Conservation (phyloP, 169 alveolate genomes). For the Pseudocohnilembus persalinus region DNA sequence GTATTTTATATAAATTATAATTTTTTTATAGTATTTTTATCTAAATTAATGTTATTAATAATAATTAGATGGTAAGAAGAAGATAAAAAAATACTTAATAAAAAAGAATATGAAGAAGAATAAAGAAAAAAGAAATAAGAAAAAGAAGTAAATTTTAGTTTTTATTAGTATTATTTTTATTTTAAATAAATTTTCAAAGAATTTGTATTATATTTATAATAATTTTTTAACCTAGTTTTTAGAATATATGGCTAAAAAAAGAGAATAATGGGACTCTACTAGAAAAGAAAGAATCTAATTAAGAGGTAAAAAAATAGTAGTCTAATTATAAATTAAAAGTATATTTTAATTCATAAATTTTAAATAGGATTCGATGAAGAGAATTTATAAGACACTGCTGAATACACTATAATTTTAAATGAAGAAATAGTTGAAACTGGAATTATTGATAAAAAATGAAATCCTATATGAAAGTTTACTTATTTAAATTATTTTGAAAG, state of each 20-base stretch:
- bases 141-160: not conserved
- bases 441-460: conserved; percentile 13
- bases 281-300: conserved; percentile 10
- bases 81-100: conserved; percentile 15
- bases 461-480: no score
- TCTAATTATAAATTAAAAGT: not conserved
- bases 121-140: conserved; percentile 18
- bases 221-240: conserved; percentile 3
- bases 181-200: no score
- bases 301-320: conserved; percentile 1
- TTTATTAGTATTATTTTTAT: not conserved
- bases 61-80: conserved; percentile 19
- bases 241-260: conserved; percentile 8
- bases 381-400: not conserved
- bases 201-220: no score
- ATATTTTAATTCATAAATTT: no score
- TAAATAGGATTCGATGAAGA: conserved; percentile 24
- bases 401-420: conserved; percentile 6
- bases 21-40: no score
- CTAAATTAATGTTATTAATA: no score
- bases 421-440: conserved; percentile 16
- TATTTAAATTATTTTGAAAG: no score
- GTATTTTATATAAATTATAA: not conserved
- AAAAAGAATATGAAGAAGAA: conserved; percentile 17
- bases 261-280: conserved; percentile 7